Base-by-base conservation (phyloP, 148 eudicot species). In the Cornus florida region DNA sequence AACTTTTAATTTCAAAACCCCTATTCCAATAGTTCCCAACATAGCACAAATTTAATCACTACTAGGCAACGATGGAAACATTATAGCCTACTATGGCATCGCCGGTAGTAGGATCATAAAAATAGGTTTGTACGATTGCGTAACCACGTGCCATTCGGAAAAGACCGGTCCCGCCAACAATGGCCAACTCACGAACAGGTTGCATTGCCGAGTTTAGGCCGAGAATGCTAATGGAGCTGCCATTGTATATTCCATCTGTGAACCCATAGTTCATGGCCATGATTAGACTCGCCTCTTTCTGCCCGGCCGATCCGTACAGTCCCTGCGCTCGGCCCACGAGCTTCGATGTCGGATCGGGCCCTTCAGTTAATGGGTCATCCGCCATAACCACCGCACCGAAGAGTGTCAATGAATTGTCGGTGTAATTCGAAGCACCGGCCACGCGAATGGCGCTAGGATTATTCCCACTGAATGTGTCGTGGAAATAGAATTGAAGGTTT, bases 81-180 rank as follows among this genome's bases (percentile, higher is more conserved):
- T 89, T 85, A 50, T 87, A 90, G 4, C 84, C 88, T 17, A 89
- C 86, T 43, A 89, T 87, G 56, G 90, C 91, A 85, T 91, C 89
- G 1, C 88, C 88, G 8, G 77, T 79, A 4, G 41, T 80, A 17
- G 23, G 59, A 71, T 88, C 72, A 32, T 71, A 16, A 77, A 76
- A 83, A 35, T 81, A 69, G 9, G 88, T 85, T 4, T 65, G 84
- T 1, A 84, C 84, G 11, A 73, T 7, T 5, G 88, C 90, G 67
- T 75, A 79, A 5, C 95, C 95, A 23, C 85, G 80, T 14, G 90
- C 95, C 86, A 88, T 67, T 74, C 91, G 77, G 69, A 90, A 92
- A 77, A 81, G 57, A 50, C 95, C 91, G 0, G 90, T 88, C 10
- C 95, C 95, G 5, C 95, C 93, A 13, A 92, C 91, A 22, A 92